Percentiles rank a stretch among this genome's conserved stretches.
Evolutionary conservation across 2,329 filamentous ascomycete genomes (phyloP).

Genomic region (Fusarium haematococcum): DNA sequence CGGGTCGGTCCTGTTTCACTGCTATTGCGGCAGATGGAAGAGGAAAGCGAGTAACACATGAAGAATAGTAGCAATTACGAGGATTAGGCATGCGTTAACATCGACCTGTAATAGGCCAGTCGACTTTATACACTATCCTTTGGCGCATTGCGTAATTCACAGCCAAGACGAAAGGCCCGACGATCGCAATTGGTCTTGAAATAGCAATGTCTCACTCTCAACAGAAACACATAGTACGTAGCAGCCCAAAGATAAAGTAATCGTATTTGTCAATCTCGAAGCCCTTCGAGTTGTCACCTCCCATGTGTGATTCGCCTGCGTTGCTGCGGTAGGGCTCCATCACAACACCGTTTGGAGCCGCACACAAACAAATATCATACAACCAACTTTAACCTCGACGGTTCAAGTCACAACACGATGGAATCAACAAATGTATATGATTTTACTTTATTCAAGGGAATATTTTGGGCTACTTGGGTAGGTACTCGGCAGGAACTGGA

Average conservation of each 20-base stretch:
- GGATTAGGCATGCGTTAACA: not conserved
- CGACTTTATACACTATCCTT: not conserved
- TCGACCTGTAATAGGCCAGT: not conserved
- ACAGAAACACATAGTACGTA: not conserved
- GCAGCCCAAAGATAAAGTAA: too few relatives aligned
- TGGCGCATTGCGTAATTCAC: not conserved
- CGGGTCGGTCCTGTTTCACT: not conserved
- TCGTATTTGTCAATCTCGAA: not conserved
- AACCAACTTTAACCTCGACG: not conserved
- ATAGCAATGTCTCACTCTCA: not conserved
- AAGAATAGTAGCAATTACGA: not conserved
- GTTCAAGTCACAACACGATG: slow-evolving; percentile 32
- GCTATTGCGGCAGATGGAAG: not conserved
- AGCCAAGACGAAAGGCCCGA: not conserved
- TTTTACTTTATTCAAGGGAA: slow-evolving; percentile 33
- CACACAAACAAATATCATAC: not conserved
- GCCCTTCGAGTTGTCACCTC: not conserved
- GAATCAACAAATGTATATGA: slow-evolving; percentile 29
- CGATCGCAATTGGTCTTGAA: not conserved
- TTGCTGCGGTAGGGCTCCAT: not conserved
- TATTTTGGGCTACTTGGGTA: slow-evolving; percentile 3
- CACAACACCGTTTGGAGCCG: not conserved
- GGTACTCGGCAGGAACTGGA: slow-evolving; percentile 18
- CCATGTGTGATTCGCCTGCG: not conserved
- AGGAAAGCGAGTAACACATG: not conserved